Base-by-base conservation (phyloP, 495 filamentous ascomycete species). In the Aspergillus affinis region DNA sequence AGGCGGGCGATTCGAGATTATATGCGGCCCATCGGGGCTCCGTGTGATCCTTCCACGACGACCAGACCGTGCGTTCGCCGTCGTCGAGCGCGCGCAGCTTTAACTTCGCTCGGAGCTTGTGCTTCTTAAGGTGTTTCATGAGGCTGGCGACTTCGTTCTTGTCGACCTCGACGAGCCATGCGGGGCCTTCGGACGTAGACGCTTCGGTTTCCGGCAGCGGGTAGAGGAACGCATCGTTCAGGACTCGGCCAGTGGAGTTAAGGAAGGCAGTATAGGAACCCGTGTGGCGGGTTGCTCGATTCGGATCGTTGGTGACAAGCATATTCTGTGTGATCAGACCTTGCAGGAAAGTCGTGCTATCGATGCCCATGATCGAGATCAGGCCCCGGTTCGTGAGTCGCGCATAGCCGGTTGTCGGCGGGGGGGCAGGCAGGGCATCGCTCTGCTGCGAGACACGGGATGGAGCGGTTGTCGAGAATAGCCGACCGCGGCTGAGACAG, bases 151-250 rank as follows among this genome's bases (percentile, higher is more conserved):
- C 84, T 61, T 90, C 84, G 20, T 66, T 71, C 32, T 81, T 85
- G 72, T 96, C 92, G 23, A 91, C 87, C 63, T 98, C 94, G 62
- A 98, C 81, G 46, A 96, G 68, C 81, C 88, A 96, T 18, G 75
- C 77, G 10, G 75, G 78, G n/a, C 84, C 81, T 6, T 75, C 71
- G 6, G 60, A 23, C 0, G 63, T 41, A 17, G 61, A 23, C 59
- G 62, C 55, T 17, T 71, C 57, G 7, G 71, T 59, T 50, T 74
- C 64, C 41, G 78, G 70, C 48, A 82, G 70, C 4, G 86, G 86
- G 78, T 94, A 97, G 29, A 98, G 79, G 76, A 97, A 96, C 26
- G 90, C 89, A 72, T 98, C 94, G 73, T 92, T 84, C 26, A 97
- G 77, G 10, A 97, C 79, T 46, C 91, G 82, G 48, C 94, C 93